Base-by-base conservation (phyloP, 2,329 filamentous ascomycete genomes). In the Tolypocladium album region DNA sequence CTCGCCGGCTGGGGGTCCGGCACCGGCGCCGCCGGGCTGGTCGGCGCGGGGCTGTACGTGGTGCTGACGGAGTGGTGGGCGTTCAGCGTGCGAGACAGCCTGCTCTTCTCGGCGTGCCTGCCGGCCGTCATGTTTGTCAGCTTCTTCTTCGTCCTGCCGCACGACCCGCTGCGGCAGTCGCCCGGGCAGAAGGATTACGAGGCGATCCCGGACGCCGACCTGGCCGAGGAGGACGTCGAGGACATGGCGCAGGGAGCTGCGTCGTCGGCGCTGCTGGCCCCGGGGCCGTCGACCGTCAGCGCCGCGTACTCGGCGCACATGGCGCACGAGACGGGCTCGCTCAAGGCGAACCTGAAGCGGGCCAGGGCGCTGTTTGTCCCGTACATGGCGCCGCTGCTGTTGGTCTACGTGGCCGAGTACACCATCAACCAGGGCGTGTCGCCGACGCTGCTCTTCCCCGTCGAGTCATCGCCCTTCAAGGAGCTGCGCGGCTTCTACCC, bases 341-440 rank as follows among this genome's bases (percentile, higher is more conserved):
- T 86, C 27, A 62, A 64, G 17, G 67, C 72, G n/a, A 83, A 86
- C 60, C 72, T 97, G 40, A 76, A 76, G n/a, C 87, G 90, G 5
- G 84, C 88, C 0, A 81, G 77, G 62, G 79, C 81, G 0, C 79
- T 97, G 1, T 88, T 97, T 69, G 77, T 95, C 53, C 85, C 85
- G 0, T 88, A 87, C 72, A 97, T 99, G 92, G 80, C 96, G 4
- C 94, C 94, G 0, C 81, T 99, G 17, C 80, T 97, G 40, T 77
- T 97, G 20, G 94, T 99, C 38, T 99, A 97, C 72, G 83, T 97
- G 42, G 91, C 92, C 60, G 94, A 99, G 77, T 99, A 99, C 72
- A 95, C 90, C 59, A 97, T 97, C 74, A 97, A 97, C 76, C 92
- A 96, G 76, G 93, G 92, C 42, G 91, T 97, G 0, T 81, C 91